Conservation (phyloP, 352 stramenopile species). For the Phytophthora cactorum region DNA sequence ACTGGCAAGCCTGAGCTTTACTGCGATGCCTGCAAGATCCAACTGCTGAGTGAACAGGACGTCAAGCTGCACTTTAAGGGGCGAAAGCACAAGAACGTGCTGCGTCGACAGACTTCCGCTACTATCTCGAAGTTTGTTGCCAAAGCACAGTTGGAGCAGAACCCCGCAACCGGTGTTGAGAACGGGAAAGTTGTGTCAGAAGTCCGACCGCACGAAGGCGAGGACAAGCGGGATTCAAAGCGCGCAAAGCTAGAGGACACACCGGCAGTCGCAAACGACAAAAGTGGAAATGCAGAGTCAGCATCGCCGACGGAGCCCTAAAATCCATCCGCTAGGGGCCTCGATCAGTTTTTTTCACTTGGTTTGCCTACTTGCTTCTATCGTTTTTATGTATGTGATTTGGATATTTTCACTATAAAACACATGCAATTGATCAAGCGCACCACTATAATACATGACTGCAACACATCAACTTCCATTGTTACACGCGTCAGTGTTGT, state of each 20-base stretch:
- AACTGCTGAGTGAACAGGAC: constrained; percentile 80
- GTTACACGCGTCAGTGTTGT: too few species aligned
- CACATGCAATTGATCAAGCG: too few species aligned
- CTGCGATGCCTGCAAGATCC: constrained; percentile 71
- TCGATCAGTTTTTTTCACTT: neutral
- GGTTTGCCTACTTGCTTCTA: neutral
- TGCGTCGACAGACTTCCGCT: constrained; percentile 50
- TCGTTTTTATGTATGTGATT: too few species aligned
- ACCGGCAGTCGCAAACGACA: neutral
- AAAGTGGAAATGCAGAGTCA: constrained; percentile 4
- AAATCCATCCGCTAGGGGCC: neutral
- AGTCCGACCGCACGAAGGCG: constrained; percentile 22
- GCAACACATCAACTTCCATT: too few species aligned
- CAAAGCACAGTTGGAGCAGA: constrained; percentile 30
- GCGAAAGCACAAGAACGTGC: constrained; percentile 86
- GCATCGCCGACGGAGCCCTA: constrained; percentile 20
- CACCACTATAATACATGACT: too few species aligned
- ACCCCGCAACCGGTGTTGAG: neutral
- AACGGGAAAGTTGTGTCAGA: constrained; percentile 11
- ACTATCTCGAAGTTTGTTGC: constrained; percentile 62
- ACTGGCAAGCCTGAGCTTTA: constrained; percentile 55
- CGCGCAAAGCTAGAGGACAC: constrained; percentile 28
- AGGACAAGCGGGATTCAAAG: constrained; percentile 30
- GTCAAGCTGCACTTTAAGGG: constrained; percentile 75
- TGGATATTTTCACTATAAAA: too few species aligned